phyloP scores from a whole-genome alignment of 2,329 filamentous ascomycete genomes.

The Phyllosticta ampelicida region DNA sequence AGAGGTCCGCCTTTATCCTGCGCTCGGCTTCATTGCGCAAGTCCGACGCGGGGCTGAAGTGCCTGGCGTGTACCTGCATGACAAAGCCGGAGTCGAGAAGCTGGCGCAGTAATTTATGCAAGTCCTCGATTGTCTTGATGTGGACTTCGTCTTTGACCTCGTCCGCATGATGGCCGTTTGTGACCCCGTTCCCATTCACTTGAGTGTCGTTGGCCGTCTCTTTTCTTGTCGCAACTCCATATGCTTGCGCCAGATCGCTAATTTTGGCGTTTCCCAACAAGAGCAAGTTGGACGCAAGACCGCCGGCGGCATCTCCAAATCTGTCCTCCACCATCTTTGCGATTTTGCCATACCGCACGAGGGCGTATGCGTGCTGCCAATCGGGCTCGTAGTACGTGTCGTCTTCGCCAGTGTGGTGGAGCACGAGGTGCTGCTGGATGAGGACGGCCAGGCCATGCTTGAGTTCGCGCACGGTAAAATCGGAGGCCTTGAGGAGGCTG shows the following conservation, averaged over 20 bases:
- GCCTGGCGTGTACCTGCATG: constrained; percentile 45
- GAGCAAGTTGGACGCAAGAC: constrained; percentile 64
- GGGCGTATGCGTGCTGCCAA: constrained; percentile 64
- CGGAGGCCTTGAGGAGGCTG: constrained; percentile 60
- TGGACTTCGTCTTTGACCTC: constrained; percentile 17
- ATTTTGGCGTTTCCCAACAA: constrained; percentile 67
- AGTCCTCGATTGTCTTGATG: constrained; percentile 29
- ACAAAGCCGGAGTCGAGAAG: constrained; percentile 57
- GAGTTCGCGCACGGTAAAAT: constrained; percentile 62
- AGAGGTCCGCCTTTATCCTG: constrained; percentile 46
- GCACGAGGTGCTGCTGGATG: constrained; percentile 78
- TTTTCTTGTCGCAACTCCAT: constrained; percentile 32
- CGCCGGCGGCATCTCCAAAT: constrained; percentile 63
- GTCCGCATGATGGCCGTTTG: constrained; percentile 15
- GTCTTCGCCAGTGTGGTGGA: constrained; percentile 54
- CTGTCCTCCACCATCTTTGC: constrained; percentile 62
- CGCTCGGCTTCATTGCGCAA: constrained; percentile 48
- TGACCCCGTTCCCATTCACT: constrained; percentile 11
- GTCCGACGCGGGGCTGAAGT: constrained; percentile 47
- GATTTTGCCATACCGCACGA: constrained; percentile 73
- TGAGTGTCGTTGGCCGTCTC: constrained; percentile 16
- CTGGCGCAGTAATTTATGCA: constrained; percentile 34
- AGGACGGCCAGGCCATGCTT: constrained; percentile 74
- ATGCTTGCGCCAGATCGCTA: constrained; percentile 57
- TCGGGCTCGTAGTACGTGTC: constrained; percentile 79